Base-by-base conservation (phyloP, 1,139 yeast genomes). In the Saccharomycopsis phalli region DNA sequence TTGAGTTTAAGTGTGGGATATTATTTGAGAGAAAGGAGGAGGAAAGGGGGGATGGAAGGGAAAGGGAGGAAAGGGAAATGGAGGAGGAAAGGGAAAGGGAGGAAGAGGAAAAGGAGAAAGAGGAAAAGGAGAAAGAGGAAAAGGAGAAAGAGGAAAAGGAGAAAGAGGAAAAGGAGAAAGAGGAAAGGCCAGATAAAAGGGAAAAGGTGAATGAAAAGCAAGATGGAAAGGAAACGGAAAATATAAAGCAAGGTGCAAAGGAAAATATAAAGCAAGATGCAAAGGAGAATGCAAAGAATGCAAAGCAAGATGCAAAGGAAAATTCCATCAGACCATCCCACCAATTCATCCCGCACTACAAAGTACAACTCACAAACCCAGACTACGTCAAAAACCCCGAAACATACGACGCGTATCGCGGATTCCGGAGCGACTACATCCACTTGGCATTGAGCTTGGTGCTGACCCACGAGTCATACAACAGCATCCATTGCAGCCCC, bases 271-370 rank as follows among this genome's bases (percentile, higher is more conserved):
- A n/a, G n/a, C n/a, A n/a, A n/a, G n/a, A n/a, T n/a, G n/a, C n/a
- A n/a, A n/a, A n/a, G n/a, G n/a, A n/a, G n/a, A n/a, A n/a, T n/a
- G n/a, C n/a, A n/a, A n/a, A n/a, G n/a, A n/a, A n/a, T n/a, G n/a
- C n/a, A n/a, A n/a, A n/a, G n/a, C n/a, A n/a, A n/a, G n/a, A n/a
- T n/a, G n/a, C n/a, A n/a, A n/a, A n/a, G n/a, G n/a, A n/a, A n/a
- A n/a, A n/a, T n/a, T n/a, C n/a, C n/a, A n/a, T n/a, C n/a, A n/a
- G n/a, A n/a, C n/a, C n/a, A n/a, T n/a, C n/a, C n/a, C n/a, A n/a
- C n/a, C n/a, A n/a, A n/a, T 75, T 76, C 47, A 66, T 59, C 25
- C 86, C 93, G 0, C 96, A 88, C 57, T 81, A 79, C 56, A 74
- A 79, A 3, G 68, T 87, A 6, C 61, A 71, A 20, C 59, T 86